Percentiles rank a stretch among this genome's conserved stretches.
phyloP scores from a whole-genome alignment of 2,329 filamentous ascomycete genomes.

The Simplicillium sp. region DNA sequence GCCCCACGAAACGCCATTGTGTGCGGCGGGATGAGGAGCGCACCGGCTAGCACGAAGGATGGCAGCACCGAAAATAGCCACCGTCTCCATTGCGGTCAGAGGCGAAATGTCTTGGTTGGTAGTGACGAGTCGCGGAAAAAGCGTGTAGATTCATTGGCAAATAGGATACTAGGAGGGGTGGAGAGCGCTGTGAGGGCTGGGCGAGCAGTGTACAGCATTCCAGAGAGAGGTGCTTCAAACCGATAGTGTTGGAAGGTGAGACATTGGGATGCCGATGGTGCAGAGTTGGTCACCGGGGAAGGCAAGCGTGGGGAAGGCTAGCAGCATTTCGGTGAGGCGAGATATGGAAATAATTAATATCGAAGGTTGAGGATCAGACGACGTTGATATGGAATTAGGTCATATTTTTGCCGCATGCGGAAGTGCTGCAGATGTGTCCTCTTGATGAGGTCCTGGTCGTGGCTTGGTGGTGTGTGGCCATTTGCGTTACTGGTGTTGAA shows the following conservation, averaged over 20 bases:
- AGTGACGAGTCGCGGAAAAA: not conserved
- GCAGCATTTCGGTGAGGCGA: not conserved
- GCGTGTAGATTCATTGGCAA: constrained; percentile 4
- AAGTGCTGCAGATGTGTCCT: too few relatives aligned
- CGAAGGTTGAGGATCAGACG: not conserved
- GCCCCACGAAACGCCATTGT: constrained; percentile 5
- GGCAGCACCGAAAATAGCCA: constrained; percentile 7
- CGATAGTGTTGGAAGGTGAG: constrained; percentile 10
- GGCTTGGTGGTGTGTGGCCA: too few relatives aligned
- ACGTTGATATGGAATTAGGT: too few relatives aligned
- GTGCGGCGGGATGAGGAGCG: not conserved
- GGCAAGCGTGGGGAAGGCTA: not conserved
- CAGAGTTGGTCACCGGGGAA: not conserved
- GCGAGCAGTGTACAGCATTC: constrained; percentile 14
- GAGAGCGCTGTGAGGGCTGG: constrained; percentile 5
- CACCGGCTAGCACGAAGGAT: constrained; percentile 8
- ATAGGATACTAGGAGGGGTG: not conserved
- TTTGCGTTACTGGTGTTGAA: too few relatives aligned
- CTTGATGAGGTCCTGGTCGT: too few relatives aligned
- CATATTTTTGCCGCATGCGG: too few relatives aligned
- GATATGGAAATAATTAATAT: not conserved
- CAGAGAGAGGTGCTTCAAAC: constrained; percentile 10
- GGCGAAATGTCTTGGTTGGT: constrained; percentile 19
- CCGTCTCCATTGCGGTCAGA: constrained; percentile 17
- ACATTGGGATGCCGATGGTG: constrained; percentile 11